Conservation (phyloP, 371 early-diverging fungal genomes). For the Apophysomyces sp. region DNA sequence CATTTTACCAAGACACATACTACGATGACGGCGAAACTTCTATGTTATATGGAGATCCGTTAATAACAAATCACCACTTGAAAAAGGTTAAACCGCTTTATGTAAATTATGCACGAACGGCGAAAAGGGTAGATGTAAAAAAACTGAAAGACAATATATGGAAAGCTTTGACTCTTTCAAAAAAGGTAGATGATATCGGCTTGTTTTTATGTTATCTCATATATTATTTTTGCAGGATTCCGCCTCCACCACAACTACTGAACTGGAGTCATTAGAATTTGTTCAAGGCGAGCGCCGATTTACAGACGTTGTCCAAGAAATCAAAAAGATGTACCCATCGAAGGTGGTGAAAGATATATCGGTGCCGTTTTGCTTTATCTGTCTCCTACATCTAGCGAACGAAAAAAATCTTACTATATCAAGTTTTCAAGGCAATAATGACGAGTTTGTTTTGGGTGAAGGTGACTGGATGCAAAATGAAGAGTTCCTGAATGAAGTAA, state of each 20-base stretch:
- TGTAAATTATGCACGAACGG: slow-evolving; percentile 82
- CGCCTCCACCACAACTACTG: neutral
- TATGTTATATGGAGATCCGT: slow-evolving; percentile 31
- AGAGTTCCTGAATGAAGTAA: slow-evolving; percentile 32
- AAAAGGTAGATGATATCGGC: neutral
- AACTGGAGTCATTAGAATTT: slow-evolving; percentile 11
- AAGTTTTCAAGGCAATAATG: slow-evolving; percentile 11
- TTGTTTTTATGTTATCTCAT: neutral
- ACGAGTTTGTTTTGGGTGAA: slow-evolving; percentile 46
- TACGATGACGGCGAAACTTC: slow-evolving; percentile 25
- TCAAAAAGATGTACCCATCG: slow-evolving; percentile 73
- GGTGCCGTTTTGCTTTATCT: slow-evolving; percentile 95
- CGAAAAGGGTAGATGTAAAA: slow-evolving; percentile 95
- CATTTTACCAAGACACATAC: slow-evolving; percentile 30
- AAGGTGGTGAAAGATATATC: slow-evolving; percentile 87
- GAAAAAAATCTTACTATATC: slow-evolving; percentile 72
- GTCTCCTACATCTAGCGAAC: slow-evolving; percentile 94
- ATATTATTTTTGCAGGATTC: neutral
- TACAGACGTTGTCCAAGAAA: slow-evolving; percentile 66
- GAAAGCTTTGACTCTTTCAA: slow-evolving; percentile 48
- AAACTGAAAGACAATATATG: slow-evolving; percentile 94
- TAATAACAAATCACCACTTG: slow-evolving; percentile 39
- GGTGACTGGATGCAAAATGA: slow-evolving; percentile 23
- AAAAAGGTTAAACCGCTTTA: slow-evolving; percentile 70
- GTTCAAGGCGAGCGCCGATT: slow-evolving; percentile 65